Base-by-base conservation (phyloP, 2,329 filamentous ascomycete species). In the Aspergillus carbonarius region DNA sequence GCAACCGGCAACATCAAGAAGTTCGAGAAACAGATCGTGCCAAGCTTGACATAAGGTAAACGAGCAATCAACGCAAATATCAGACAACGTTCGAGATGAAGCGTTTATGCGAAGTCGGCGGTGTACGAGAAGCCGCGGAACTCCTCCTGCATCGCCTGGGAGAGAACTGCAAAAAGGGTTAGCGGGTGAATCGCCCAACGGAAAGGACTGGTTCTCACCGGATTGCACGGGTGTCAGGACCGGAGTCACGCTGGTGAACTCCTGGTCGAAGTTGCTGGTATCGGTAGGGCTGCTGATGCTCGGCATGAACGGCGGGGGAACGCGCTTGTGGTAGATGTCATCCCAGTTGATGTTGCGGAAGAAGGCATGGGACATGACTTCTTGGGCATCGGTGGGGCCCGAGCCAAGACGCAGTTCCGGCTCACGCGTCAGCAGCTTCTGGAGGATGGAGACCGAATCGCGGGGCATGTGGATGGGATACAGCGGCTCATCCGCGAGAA, bases 391-490 rank as follows among this genome's bases (percentile, higher is more conserved):
- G 0, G 95, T 98, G 2, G 95, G 93, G 3, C 95, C 95, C 66
- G 92, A 96, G 63, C 95, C 95, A 30, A 99, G 84, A 65, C 95
- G 88, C 72, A 95, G 84, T 69, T 98, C 95, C 0, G 95, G 95
- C 77, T 99, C 95, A 64, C 95, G 88, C 7, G 92, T 99, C 62
- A 99, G 85, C 55, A 99, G 85, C 81, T 99, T 99, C 79, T 99
- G 95, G 39, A 99, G 83, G 65, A 99, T 98, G 4, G 93, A 96
- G 39, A 99, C 95, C 0, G 92, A 96, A 76, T 99, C 96, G 63
- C 95, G 87, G 54, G 95, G 93, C 95, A 99, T 99, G 77, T 97
- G 92, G 65, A 99, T 98, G 10, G 95, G 95, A 74, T 99, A 99
- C 12, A 99, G 83, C 35, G 95, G 95, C 78, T 99, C 95, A 73